phyloP scores from a whole-genome alignment of 2,329 filamentous ascomycete genomes.

The Phaeosphaeria sp. region DNA sequence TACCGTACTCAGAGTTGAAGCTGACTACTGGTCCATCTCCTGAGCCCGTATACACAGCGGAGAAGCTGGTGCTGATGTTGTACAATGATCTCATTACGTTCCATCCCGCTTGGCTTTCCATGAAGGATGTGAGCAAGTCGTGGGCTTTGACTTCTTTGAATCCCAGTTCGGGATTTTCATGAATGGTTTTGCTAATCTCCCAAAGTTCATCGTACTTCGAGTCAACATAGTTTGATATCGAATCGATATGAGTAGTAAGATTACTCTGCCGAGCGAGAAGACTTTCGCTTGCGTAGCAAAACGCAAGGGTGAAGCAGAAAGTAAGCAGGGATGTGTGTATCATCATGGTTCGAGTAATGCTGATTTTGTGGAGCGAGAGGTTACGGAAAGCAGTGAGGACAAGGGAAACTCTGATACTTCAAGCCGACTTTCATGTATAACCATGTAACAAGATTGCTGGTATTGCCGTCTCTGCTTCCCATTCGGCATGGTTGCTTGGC shows the following conservation, averaged over 20 bases:
- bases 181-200: conserved; percentile 58
- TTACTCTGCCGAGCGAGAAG: conserved; percentile 12
- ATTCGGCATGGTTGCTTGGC: background rate
- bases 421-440: background rate
- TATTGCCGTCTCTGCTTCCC: background rate
- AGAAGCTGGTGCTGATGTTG: conserved; percentile 45
- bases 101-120: conserved; percentile 45
- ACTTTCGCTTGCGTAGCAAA: background rate
- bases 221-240: conserved; percentile 21
- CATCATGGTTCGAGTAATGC: background rate
- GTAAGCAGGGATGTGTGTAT: background rate
- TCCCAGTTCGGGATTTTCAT: conserved; percentile 59
- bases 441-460: background rate
- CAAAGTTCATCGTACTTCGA: conserved; percentile 43
- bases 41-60: conserved; percentile 33
- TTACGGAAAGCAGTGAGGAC: background rate
- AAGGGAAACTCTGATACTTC: background rate
- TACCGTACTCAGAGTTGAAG: conserved; percentile 44
- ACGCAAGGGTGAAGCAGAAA: background rate
- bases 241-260: conserved; percentile 10
- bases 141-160: conserved; percentile 60
- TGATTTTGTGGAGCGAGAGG: background rate
- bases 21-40: conserved; percentile 52
- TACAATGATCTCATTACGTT: conserved; percentile 42
- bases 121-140: conserved; percentile 57